phyloP scores from a whole-genome alignment of 768 basidiomycete genomes.

The Artomyces pyxidatus region DNA sequence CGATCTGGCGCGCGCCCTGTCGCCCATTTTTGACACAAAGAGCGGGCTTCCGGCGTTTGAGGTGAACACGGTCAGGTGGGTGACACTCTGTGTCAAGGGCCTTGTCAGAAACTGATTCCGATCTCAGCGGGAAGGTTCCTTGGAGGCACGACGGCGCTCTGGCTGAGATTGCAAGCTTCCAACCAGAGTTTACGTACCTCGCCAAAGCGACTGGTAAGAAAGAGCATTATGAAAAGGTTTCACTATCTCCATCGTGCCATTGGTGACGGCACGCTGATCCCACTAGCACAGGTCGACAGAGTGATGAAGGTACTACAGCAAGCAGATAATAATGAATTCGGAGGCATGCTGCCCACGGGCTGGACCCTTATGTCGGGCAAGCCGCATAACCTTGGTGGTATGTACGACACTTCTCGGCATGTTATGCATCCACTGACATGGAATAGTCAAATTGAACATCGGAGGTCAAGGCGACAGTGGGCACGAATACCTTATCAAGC shows the following conservation, averaged over 20 bases:
- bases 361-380: slow-evolving; percentile 50
- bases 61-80: slow-evolving; percentile 56
- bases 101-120: background rate
- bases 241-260: background rate
- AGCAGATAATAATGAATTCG: slow-evolving; percentile 36
- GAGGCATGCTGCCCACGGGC: slow-evolving; percentile 55
- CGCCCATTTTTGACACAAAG: slow-evolving; percentile 64
- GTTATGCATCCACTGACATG: too few species aligned
- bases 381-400: too few species aligned
- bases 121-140: slow-evolving; percentile 28
- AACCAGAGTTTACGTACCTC: slow-evolving; percentile 81
- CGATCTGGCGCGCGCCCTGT: slow-evolving; percentile 60
- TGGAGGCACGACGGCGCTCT: slow-evolving; percentile 37
- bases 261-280: background rate
- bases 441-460: slow-evolving; percentile 37
- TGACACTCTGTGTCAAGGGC: background rate
- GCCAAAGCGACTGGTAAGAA: slow-evolving; percentile 70
- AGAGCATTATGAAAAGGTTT: slow-evolving; percentile 48
- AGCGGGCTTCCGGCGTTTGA: slow-evolving; percentile 63
- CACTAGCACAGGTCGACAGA: slow-evolving; percentile 33
- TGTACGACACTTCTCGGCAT: too few species aligned
- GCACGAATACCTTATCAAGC: slow-evolving; percentile 73
- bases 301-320: slow-evolving; percentile 41
- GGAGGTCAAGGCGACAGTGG: slow-evolving; percentile 65
- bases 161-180: slow-evolving; percentile 79